Evolutionary conservation across 768 basidiomycete genomes (phyloP).

Genomic region (Tylopilus plumbeoviolaceoides): DNA sequence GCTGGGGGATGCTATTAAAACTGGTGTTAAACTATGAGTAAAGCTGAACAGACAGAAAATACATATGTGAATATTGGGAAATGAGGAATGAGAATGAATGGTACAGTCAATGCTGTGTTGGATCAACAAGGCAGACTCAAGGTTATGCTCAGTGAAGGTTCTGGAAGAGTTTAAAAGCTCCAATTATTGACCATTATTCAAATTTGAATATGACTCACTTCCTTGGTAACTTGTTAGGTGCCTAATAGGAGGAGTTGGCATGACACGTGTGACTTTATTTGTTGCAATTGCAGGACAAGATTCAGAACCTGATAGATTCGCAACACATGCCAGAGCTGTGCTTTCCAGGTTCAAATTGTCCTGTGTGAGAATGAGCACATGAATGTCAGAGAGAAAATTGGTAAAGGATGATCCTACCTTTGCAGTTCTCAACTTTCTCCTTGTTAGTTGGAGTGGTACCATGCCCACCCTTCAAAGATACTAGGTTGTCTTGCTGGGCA

Average conservation of each 20-base stretch:
- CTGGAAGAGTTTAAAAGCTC: constrained; percentile 1
- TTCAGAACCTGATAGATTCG: not conserved
- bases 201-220: constrained; percentile 8
- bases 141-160: constrained; percentile 1
- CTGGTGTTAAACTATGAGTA: not conserved
- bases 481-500: too few species aligned
- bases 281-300: not conserved
- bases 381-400: not conserved
- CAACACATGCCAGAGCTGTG: not conserved
- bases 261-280: not conserved
- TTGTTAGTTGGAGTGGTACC: too few species aligned
- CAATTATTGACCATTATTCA: too few species aligned
- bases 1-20: constrained; percentile 10
- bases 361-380: not conserved
- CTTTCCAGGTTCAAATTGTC: not conserved
- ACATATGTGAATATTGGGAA: not conserved
- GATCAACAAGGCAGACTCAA: constrained; percentile 1
- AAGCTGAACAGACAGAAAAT: not conserved
- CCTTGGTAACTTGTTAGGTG: not conserved
- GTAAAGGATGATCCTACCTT: constrained; percentile 5
- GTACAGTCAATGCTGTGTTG: not conserved
- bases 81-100: not conserved
- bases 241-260: not conserved
- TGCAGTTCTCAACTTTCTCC: not conserved
- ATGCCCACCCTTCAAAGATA: too few species aligned